phyloP scores from a whole-genome alignment of 768 basidiomycete species.

The Tulasnella calospora region DNA sequence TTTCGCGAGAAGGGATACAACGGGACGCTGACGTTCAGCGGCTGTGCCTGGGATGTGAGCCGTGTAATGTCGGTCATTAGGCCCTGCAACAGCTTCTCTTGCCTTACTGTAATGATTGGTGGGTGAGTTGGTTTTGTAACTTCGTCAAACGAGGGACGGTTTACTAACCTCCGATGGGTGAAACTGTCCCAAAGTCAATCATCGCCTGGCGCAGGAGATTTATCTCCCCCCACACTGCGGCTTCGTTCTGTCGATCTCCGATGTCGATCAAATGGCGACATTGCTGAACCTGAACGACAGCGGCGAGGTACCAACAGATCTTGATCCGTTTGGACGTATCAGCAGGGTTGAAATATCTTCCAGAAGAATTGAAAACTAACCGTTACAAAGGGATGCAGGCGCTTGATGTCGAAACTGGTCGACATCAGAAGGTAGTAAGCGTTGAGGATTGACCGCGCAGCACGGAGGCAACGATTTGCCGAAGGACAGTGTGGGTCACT shows the following conservation, averaged over 20 bases:
- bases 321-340: neutral
- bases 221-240: constrained; percentile 81
- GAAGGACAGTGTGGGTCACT: constrained; percentile 59
- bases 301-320: constrained; percentile 88
- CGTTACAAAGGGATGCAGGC: constrained; percentile 76
- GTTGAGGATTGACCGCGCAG: constrained; percentile 66
- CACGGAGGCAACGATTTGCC: constrained; percentile 65
- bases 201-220: constrained; percentile 76
- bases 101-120: constrained; percentile 51
- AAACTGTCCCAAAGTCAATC: constrained; percentile 72
- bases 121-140: neutral
- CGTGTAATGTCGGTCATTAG: constrained; percentile 81
- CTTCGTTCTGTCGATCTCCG: constrained; percentile 67
- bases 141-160: neutral
- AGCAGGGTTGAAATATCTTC: constrained; percentile 37
- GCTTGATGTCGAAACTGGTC: constrained; percentile 73
- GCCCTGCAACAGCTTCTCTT: constrained; percentile 75
- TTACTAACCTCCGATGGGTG: constrained; percentile 72
- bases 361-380: constrained; percentile 43
- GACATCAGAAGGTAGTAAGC: constrained; percentile 75
- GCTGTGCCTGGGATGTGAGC: constrained; percentile 74
- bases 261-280: constrained; percentile 83
- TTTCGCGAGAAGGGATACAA: constrained; percentile 25
- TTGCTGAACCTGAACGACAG: constrained; percentile 77
- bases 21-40: constrained; percentile 73